phyloP scores from a whole-genome alignment of 2,329 filamentous ascomycete species.

The Pezicula radicicola region DNA sequence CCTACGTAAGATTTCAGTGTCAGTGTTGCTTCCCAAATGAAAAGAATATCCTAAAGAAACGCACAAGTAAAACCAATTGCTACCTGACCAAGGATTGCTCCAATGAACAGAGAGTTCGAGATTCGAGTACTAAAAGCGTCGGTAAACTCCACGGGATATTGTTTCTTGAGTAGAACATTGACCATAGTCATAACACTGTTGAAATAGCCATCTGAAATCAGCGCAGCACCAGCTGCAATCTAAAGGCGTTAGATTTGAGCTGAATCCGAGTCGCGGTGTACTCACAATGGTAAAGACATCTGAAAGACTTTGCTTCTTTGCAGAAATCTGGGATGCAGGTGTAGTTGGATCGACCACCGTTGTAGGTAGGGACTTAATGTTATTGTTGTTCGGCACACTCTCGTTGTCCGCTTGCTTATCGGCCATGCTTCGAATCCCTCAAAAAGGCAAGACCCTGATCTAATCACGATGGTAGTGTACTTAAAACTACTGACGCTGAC shows the following conservation, averaged over 20 bases:
- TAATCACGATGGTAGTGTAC: too few species aligned
- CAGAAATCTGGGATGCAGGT: conserved; percentile 5
- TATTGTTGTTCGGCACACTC: background rate
- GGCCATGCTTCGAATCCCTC: background rate
- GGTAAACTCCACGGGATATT: conserved; percentile 20
- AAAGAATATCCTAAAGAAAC: background rate
- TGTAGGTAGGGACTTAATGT: background rate
- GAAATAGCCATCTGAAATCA: conserved; percentile 32
- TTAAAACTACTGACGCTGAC: too few species aligned
- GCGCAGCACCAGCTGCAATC: conserved; percentile 27
- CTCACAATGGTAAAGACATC: conserved; percentile 25
- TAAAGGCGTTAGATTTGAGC: conserved; percentile 2
- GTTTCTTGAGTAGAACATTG: conserved; percentile 27
- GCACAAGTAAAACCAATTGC: conserved; percentile 32
- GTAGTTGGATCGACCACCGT: background rate
- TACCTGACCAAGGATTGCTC: conserved; percentile 39
- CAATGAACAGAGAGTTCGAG: conserved; percentile 37
- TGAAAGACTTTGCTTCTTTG: conserved; percentile 22
- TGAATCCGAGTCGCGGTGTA: background rate
- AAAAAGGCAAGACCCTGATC: too few species aligned
- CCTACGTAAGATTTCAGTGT: conserved; percentile 6
- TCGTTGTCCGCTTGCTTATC: background rate
- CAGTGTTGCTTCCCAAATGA: background rate
- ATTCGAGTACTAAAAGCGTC: conserved; percentile 32
- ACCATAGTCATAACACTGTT: conserved; percentile 33